These are phyloP conservation scores for Diaporthe sp. DNA, from an alignment of 2,329 filamentous ascomycete genomes.

Conservation along the genomic window DNA sequence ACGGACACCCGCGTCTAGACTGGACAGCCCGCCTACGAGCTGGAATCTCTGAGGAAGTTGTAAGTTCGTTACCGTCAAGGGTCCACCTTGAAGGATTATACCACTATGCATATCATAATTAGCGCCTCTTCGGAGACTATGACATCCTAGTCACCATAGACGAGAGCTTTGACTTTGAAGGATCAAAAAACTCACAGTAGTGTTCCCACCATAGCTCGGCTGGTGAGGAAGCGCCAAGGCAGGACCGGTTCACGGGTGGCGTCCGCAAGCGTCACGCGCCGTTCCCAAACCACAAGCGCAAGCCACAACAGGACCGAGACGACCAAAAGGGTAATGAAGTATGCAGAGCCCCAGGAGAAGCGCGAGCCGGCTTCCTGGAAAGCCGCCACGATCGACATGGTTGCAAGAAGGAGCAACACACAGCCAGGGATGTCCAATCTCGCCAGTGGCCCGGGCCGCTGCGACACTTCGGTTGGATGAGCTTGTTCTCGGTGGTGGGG, in stretches of 20 bases:
- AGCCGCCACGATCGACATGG: background rate
- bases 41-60: background rate
- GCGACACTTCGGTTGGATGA: background rate
- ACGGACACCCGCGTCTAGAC: background rate
- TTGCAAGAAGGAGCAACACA: background rate
- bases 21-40: background rate
- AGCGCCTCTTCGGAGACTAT: background rate
- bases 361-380: background rate
- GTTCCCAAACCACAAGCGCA: background rate
- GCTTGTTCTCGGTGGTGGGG: background rate
- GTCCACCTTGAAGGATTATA: background rate
- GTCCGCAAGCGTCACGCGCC: background rate
- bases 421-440: background rate
- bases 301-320: background rate
- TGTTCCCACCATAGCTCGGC: background rate
- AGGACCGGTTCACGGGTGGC: background rate
- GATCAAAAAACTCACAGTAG: background rate
- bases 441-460: background rate
- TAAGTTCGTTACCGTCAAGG: background rate
- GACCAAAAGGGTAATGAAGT: background rate
- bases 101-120: background rate
- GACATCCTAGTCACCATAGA: too few relatives aligned
- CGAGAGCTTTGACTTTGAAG: background rate
- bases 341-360: background rate
- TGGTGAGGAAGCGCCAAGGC: background rate